Percentiles rank a stretch among this genome's conserved stretches.
Evolutionary conservation across 1,284 basidiomycete genomes (phyloP).

Genomic region (Marasmius fiardii): DNA sequence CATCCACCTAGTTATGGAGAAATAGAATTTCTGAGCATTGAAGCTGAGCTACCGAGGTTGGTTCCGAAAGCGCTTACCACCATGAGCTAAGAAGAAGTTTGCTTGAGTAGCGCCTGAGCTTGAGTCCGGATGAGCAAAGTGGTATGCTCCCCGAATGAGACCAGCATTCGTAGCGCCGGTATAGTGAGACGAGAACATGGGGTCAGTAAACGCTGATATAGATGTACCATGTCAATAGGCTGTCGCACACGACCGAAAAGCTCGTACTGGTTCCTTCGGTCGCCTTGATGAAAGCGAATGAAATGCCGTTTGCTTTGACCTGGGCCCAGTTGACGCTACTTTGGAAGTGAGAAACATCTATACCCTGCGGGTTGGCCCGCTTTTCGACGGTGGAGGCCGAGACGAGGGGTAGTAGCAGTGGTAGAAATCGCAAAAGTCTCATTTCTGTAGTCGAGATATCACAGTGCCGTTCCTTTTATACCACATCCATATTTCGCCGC

Average conservation of each 20-base stretch:
- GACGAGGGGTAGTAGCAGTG: not conserved
- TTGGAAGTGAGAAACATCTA: constrained; percentile 59
- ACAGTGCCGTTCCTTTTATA: too few relatives aligned
- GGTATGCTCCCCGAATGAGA: constrained; percentile 57
- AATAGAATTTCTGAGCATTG: not conserved
- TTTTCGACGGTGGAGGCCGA: constrained; percentile 17
- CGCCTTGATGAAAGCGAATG: constrained; percentile 68
- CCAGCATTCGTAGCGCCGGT: constrained; percentile 51
- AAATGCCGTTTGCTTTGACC: constrained; percentile 52
- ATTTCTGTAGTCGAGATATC: too few relatives aligned
- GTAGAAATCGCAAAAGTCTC: too few relatives aligned
- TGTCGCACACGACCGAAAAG: too few relatives aligned
- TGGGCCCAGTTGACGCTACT: constrained; percentile 49
- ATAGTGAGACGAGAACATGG: constrained; percentile 49
- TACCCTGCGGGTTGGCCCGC: constrained; percentile 41
- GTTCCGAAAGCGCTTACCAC: constrained; percentile 40
- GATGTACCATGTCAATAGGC: too few relatives aligned
- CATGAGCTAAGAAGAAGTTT: constrained; percentile 56
- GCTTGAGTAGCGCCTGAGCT: constrained; percentile 59
- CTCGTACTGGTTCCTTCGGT: constrained; percentile 58
- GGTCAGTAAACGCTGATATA: constrained; percentile 33
- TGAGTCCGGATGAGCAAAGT: constrained; percentile 54
- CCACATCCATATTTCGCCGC: too few relatives aligned
- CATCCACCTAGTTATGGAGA: constrained; percentile 47
- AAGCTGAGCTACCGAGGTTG: too few relatives aligned